Evolutionary conservation across 441 rosid species (phyloP).

Genomic region (Euphorbia schlechtendalii): DNA sequence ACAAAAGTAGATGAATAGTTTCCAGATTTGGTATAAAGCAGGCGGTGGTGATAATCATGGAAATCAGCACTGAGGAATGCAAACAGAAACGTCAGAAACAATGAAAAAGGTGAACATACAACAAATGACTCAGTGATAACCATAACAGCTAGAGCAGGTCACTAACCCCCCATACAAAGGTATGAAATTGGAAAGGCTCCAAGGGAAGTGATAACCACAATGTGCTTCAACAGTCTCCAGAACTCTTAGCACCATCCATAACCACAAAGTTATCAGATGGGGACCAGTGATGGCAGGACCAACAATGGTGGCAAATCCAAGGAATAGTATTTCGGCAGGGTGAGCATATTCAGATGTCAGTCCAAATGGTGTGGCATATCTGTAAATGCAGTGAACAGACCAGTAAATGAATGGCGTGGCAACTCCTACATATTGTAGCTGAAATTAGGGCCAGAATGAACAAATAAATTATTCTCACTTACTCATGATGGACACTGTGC

Average conservation of each 20-base stretch:
- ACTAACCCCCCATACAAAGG: constrained; percentile 95
- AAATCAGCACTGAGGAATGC: constrained; percentile 68
- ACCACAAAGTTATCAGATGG: constrained; percentile 81
- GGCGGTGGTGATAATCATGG: constrained; percentile 95
- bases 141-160: not conserved
- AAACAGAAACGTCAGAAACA: constrained; percentile 11
- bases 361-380: constrained; percentile 99
- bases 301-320: constrained; percentile 89
- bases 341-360: constrained; percentile 98
- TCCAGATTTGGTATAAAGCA: constrained; percentile 93
- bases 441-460: constrained; percentile 9
- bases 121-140: not conserved
- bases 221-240: constrained; percentile 98
- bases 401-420: constrained; percentile 10
- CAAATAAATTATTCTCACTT: constrained; percentile 27
- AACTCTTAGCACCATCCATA: constrained; percentile 95
- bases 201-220: constrained; percentile 97
- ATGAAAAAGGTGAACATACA: constrained; percentile 4
- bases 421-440: not conserved
- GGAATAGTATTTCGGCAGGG: constrained; percentile 94
- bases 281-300: constrained; percentile 98
- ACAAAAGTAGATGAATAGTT: constrained; percentile 91
- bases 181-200: constrained; percentile 90
- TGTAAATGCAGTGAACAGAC: constrained; percentile 24
- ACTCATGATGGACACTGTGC: constrained; percentile 98